Evolutionary conservation across 352 stramenopile genomes (phyloP), one percentile per base, ranked within the genome.

Genomic region (Phytopythium helicoides): DNA sequence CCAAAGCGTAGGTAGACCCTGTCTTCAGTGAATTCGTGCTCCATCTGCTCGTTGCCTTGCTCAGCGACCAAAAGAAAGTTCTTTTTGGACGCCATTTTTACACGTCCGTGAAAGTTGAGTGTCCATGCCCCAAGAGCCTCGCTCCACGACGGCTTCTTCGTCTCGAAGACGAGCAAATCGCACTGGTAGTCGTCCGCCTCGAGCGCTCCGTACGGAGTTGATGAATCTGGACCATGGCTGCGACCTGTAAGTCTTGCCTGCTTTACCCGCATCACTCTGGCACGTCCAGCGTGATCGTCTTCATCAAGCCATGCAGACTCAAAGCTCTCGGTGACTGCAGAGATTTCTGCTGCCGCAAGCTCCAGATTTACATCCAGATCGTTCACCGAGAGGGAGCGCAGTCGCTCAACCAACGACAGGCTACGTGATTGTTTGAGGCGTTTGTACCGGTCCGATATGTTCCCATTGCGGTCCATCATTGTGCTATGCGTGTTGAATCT

Each of bases 31-130:
- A 78, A 78, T 42, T 79, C 65, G 8, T 68, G 59, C 42, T 86
- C 76, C 37, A 79, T 80, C 25, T 71, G 62, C 16, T 84, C 66
- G 36, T 82, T 82, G 26, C 67, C 79, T 12, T 85, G 66, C 26
- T 76, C 72, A 0, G 66, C 60, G 2, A 87, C 73, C 2, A 97
- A 66, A 26, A 95, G 51, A 45, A 97, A 96, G 53, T 97, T 96
- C 60, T 97, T 97, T 50, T 97, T 96, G n/a, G 82, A 94, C n/a
- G 87, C 73, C 19, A 89, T 54, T 53, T 95, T 95, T 4, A 95
- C 88, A 28, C 88, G 83, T 6, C 88, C 88, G 38, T 93, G 72
- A 56, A 97, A 97, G 55, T 94, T 94, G 48, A 97, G 67, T 36
- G 86, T 96, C 88, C 88, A 97, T 1, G 86, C 86, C 14, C 78